These are phyloP conservation scores for Thozetella sp. DNA, from an alignment of 495 filamentous ascomycete genomes.

Conservation along the genomic window DNA sequence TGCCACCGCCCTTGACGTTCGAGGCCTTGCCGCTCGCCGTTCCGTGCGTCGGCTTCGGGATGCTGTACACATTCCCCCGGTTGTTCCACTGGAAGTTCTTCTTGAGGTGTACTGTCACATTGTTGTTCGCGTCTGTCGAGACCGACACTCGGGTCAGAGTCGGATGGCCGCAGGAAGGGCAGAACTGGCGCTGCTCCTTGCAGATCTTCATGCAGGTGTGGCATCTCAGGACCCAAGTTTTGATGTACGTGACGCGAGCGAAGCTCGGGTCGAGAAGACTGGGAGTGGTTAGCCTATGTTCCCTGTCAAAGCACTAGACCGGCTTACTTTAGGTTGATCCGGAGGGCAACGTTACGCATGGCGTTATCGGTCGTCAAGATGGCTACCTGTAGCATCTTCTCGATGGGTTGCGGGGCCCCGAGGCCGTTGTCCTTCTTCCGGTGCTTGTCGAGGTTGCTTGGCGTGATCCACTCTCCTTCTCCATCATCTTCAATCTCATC, in stretches of 20 bases:
- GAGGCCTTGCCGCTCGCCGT: constrained; percentile 73
- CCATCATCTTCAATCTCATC: constrained; percentile 22
- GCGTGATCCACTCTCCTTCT: constrained; percentile 78
- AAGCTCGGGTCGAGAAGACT: constrained; percentile 75
- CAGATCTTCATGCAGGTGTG: constrained; percentile 90
- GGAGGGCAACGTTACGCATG: constrained; percentile 92
- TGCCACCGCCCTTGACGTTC: constrained; percentile 70
- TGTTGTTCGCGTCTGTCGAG: constrained; percentile 76
- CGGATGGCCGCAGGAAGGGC: constrained; percentile 83
- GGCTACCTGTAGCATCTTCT: constrained; percentile 76
- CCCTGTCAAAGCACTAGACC: background rate
- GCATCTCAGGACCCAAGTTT: constrained; percentile 87
- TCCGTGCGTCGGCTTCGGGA: constrained; percentile 89
- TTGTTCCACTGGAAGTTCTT: constrained; percentile 97
- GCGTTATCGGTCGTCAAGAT: constrained; percentile 93
- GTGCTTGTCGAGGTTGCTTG: constrained; percentile 85
- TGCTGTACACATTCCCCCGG: constrained; percentile 82
- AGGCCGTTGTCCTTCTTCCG: constrained; percentile 65
- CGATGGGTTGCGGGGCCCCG: constrained; percentile 39
- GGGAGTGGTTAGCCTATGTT: constrained; percentile 7
- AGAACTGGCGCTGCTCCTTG: constrained; percentile 90
- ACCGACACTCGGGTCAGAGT: constrained; percentile 86
- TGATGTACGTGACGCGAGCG: constrained; percentile 75
- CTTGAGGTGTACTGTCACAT: constrained; percentile 88
- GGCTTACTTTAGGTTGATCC: constrained; percentile 80